Conservation (phyloP, 805 yeast genomes). For the Ogataea trehalophila region DNA sequence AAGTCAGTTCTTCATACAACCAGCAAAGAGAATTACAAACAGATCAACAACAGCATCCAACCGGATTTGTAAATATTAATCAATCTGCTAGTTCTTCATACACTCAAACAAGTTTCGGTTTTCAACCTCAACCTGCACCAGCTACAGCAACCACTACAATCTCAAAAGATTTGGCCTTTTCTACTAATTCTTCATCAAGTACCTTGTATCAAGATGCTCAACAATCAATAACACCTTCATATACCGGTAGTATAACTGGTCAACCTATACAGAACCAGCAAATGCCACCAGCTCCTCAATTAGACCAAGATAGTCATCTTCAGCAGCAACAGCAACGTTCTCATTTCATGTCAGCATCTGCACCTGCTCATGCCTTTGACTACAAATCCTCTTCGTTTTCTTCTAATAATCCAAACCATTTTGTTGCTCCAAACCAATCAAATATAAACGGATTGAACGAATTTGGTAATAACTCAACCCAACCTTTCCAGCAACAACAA, state of each 20-base stretch:
- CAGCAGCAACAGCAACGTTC: conserved; percentile 16
- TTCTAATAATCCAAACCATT: conserved; percentile 3
- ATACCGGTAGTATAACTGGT: not conserved
- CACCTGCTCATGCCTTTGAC: conserved; percentile 21
- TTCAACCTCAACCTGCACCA: conserved; percentile 36
- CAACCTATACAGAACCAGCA: conserved; percentile 4
- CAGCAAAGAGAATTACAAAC: conserved; percentile 6
- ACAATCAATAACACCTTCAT: conserved; percentile 18
- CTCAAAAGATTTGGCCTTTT: conserved; percentile 43
- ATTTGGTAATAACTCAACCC: conserved; percentile 5
- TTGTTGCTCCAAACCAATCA: conserved; percentile 6
- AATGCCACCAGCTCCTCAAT: conserved; percentile 6
- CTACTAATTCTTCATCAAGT: conserved; percentile 30
- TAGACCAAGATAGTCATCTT: conserved; percentile 3
- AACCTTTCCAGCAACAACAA: conserved; percentile 11
- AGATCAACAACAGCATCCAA: conserved; percentile 6
- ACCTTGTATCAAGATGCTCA: conserved; percentile 32
- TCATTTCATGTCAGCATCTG: conserved; percentile 26
- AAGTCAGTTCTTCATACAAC: conserved; percentile 36
- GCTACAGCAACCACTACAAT: conserved; percentile 53
- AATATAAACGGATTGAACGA: conserved; percentile 1
- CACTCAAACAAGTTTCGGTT: conserved; percentile 15
- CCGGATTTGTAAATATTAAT: conserved; percentile 13
- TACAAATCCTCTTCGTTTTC: conserved; percentile 14
- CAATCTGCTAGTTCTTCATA: conserved; percentile 7